Percentiles rank a stretch among this genome's conserved stretches.
phyloP scores from a whole-genome alignment of 306 rosid species.

The Senna tora region DNA sequence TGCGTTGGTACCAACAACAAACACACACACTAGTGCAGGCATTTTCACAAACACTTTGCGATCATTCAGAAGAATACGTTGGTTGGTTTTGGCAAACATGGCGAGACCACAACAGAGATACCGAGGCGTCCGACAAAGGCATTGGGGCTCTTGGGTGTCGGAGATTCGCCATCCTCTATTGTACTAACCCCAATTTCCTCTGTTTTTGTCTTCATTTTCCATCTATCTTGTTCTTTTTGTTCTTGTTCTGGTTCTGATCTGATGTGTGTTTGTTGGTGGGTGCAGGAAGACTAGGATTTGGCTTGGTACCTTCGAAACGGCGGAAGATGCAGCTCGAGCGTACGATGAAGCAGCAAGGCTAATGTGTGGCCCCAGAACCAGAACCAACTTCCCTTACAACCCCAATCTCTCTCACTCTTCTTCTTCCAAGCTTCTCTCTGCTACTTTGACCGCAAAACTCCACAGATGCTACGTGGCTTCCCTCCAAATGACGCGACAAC shows the following conservation, averaged over 20 bases:
- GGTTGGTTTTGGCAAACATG: slow-evolving; percentile 52
- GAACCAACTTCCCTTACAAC: slow-evolving; percentile 88
- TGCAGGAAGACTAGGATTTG: slow-evolving; percentile 95
- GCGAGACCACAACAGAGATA: slow-evolving; percentile 91
- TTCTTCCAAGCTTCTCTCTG: slow-evolving; percentile 88
- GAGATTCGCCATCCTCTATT: slow-evolving; percentile 95
- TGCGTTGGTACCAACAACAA: slow-evolving; percentile 20
- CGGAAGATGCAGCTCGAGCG: slow-evolving; percentile 92
- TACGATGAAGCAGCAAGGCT: slow-evolving; percentile 95
- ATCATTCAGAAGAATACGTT: slow-evolving; percentile 35
- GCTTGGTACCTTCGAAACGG: slow-evolving; percentile 95
- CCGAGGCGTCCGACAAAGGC: slow-evolving; percentile 98
- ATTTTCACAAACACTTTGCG: slow-evolving; percentile 48
- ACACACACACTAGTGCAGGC: slow-evolving; percentile 21
- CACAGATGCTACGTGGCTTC: slow-evolving; percentile 90
- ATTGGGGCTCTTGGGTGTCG: slow-evolving; percentile 99
- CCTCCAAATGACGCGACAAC: slow-evolving; percentile 69
- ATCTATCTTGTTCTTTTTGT: background rate
- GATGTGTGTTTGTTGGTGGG: background rate
- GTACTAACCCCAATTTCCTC: slow-evolving; percentile 41
- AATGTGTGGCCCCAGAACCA: slow-evolving; percentile 87
- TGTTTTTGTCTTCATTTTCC: background rate
- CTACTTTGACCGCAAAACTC: slow-evolving; percentile 82
- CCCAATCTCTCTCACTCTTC: slow-evolving; percentile 74
- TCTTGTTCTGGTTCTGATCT: too few relatives aligned